Evolutionary conservation across 208 protist species (phyloP), one percentile per base, ranked within the genome.

Genomic region (Porcisia hertigi): DNA sequence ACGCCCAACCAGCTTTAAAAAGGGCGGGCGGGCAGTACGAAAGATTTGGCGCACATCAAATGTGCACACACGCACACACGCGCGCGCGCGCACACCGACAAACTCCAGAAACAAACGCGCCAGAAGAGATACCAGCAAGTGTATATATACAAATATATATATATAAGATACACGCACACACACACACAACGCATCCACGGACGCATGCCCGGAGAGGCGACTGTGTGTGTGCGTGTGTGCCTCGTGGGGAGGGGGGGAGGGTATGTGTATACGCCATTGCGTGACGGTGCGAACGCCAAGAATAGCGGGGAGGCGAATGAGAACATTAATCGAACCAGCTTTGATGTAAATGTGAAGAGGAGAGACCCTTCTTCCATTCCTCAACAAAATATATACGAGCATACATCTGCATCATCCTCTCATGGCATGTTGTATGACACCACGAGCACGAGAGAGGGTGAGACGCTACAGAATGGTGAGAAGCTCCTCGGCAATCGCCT

Each of bases 401-500:
- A 52, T 12, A 39, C 8, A 34, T 67, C 8, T 30, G 23, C 0
- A 41, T 30, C 41, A 41, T 41, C 41, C 23, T 0, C 62, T 49
- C 41, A 18, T 3, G 16, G 41, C 41, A 52, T 23, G 41, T 23
- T 12, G 49, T 9, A 72, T 36, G 39, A 34, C 58, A 53, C 53
- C 7, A 23, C 49, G 2, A 6, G 25, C 16, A 2, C 34, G 7
- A 39, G 4, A 6, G 8, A 18, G 23, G 23, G 14, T 16, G 25
- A 20, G 14, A n/a, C 53, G n/a, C 57, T 73, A 74, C 25, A 89
- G 52, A 36, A 90, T 77, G 36, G 72, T 57, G 16, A 83, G 54
- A 55, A 92, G 74, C 73, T 92, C 89, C 59, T 90, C 83, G 18
- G 87, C 86, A 0, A 92, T 67, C 23, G 82, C 77, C 58, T 76